Evolutionary conservation across 768 basidiomycete species (phyloP).

Genomic region (Agrocybe pediades): DNA sequence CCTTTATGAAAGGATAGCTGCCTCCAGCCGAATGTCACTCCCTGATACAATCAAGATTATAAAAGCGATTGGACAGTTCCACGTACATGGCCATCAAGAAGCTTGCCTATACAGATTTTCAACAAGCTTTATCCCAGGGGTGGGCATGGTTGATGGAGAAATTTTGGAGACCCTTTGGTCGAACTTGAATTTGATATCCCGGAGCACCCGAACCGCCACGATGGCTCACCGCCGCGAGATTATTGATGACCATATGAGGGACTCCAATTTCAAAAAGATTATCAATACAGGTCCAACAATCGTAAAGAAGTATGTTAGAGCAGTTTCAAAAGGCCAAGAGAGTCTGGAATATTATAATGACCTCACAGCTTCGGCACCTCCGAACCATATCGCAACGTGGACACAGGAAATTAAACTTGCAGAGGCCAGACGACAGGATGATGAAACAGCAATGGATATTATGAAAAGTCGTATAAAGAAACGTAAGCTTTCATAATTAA

Average conservation of each 20-base stretch:
- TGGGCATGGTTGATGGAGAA: constrained; percentile 29
- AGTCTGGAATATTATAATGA: neutral
- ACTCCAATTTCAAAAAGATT: constrained; percentile 35
- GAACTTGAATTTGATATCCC: constrained; percentile 24
- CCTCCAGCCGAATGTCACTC: neutral
- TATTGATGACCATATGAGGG: constrained; percentile 30
- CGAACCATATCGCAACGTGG: neutral
- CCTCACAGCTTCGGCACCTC: neutral
- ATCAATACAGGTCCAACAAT: constrained; percentile 12
- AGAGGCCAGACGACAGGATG: neutral
- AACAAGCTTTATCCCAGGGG: constrained; percentile 26
- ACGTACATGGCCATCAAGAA: constrained; percentile 28
- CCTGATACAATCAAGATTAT: constrained; percentile 10
- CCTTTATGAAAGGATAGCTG: neutral
- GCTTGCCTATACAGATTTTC: constrained; percentile 25
- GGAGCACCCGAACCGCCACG: constrained; percentile 21
- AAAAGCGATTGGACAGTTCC: constrained; percentile 26
- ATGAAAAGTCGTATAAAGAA: neutral
- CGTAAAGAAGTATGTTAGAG: neutral
- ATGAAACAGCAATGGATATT: neutral
- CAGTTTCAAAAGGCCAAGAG: neutral
- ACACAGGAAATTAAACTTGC: neutral
- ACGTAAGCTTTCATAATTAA: neutral
- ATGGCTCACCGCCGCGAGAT: constrained; percentile 25
- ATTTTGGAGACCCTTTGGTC: constrained; percentile 37